Percentiles rank a stretch among this genome's conserved stretches.
Conservation (phyloP, 306 rosid species). For the Hylodesmum podocarpum region DNA sequence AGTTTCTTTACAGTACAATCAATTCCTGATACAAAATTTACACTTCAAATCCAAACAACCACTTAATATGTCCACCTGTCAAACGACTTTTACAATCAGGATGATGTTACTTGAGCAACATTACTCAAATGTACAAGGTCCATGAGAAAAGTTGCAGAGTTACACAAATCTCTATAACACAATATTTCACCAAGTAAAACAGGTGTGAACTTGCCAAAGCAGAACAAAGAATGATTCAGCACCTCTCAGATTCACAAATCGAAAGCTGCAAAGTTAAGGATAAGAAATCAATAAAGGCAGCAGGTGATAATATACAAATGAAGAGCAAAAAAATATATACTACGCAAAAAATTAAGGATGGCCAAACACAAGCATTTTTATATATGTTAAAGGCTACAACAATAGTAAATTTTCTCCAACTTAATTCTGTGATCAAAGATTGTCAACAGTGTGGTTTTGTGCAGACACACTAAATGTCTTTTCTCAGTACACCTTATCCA, state of each 20-base stretch:
- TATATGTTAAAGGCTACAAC: not conserved
- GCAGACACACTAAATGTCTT: not conserved
- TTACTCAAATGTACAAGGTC: conserved; percentile 28
- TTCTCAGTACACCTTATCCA: not conserved
- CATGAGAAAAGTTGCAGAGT: conserved; percentile 11
- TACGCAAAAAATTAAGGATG: conserved; percentile 19
- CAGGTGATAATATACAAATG: conserved; percentile 1
- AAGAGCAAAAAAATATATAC: not conserved
- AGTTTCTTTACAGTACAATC: conserved; percentile 9
- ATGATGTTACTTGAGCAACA: conserved; percentile 24
- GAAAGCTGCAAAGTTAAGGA: conserved; percentile 1
- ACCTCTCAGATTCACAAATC: conserved; percentile 17
- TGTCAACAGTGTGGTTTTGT: not conserved
- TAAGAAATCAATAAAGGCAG: conserved; percentile 4
- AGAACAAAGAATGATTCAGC: not conserved
- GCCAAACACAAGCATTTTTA: not conserved
- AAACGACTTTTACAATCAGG: conserved; percentile 21
- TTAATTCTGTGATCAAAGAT: not conserved
- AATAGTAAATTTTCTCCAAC: not conserved
- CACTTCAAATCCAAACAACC: conserved; percentile 21
- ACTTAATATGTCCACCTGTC: conserved; percentile 19
- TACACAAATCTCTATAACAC: conserved; percentile 19
- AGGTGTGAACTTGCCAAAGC: conserved; percentile 9
- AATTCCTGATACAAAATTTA: conserved; percentile 10
- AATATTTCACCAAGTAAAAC: conserved; percentile 15